Conservation (phyloP, 495 filamentous ascomycete species). For the Clavariopsis aquatica region DNA sequence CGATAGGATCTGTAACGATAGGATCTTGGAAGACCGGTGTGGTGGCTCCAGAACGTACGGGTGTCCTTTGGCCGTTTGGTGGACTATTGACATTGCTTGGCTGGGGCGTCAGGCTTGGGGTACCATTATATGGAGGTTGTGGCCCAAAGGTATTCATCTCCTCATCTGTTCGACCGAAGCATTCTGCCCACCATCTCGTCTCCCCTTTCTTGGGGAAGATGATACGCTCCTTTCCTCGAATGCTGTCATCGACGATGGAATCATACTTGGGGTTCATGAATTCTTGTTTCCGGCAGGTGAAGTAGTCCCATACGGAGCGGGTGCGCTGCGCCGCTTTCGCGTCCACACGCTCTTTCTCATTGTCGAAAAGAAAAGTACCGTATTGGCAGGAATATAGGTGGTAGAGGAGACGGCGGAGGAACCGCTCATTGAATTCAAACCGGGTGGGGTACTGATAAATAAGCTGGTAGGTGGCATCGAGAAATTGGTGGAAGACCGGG, state of each 20-base stretch:
- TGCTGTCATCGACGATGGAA: constrained; percentile 69
- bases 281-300: constrained; percentile 72
- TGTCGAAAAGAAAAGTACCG: constrained; percentile 94
- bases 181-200: constrained; percentile 88
- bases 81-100: constrained; percentile 11
- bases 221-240: constrained; percentile 76
- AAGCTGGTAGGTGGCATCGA: constrained; percentile 92
- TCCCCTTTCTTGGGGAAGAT: constrained; percentile 71
- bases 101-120: constrained; percentile 5
- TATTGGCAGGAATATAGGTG: constrained; percentile 97
- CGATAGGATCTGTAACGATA: constrained; percentile 11
- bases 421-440: constrained; percentile 97
- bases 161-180: constrained; percentile 77
- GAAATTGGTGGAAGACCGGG: constrained; percentile 98
- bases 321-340: constrained; percentile 68
- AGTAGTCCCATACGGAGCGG: constrained; percentile 95
- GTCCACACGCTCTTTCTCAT: constrained; percentile 85
- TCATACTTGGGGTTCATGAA: constrained; percentile 84
- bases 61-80: constrained; percentile 20
- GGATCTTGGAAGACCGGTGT: constrained; percentile 13
- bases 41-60: constrained; percentile 9
- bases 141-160: constrained; percentile 78
- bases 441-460: constrained; percentile 82
- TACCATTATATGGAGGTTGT: background rate
- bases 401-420: constrained; percentile 85